A percentile compares a stretch with the other conserved stretches of the same genome.
Evolutionary conservation across 2,329 filamentous ascomycete species (phyloP).

Genomic region (Trichophyton equinum): DNA sequence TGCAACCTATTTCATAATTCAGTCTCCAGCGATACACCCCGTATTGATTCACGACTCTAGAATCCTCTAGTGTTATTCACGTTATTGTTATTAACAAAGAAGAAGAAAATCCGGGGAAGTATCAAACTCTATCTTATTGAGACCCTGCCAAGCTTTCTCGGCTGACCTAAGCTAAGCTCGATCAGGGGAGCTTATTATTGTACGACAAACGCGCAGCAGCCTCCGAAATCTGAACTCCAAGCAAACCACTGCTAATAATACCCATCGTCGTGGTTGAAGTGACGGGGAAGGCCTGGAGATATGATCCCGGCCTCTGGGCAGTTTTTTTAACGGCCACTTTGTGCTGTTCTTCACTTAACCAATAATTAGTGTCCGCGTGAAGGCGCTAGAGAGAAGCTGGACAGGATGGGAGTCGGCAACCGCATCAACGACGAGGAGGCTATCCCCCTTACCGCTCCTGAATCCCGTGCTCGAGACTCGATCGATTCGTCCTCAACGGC

Average conservation of each 20-base stretch:
- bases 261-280: neutral
- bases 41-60: too few relatives aligned
- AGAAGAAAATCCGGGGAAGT: neutral
- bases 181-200: neutral
- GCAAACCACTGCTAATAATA: neutral
- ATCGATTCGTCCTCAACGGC: constrained; percentile 15
- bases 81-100: too few relatives aligned
- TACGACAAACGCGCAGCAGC: neutral
- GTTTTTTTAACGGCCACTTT: neutral
- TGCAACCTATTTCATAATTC: constrained; percentile 3
- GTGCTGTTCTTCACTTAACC: neutral
- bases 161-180: neutral
- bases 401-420: constrained; percentile 10
- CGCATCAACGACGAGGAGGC: constrained; percentile 11
- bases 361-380: too few relatives aligned
- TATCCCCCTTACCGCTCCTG: constrained; percentile 11
- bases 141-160: neutral
- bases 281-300: neutral
- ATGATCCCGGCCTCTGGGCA: neutral
- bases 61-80: too few relatives aligned
- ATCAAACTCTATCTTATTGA: neutral
- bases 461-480: constrained; percentile 8
- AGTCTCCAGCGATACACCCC: neutral
- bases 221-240: neutral
- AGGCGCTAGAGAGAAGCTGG: neutral